phyloP scores from a whole-genome alignment of 768 basidiomycete species.

The Tulasnella sp. region DNA sequence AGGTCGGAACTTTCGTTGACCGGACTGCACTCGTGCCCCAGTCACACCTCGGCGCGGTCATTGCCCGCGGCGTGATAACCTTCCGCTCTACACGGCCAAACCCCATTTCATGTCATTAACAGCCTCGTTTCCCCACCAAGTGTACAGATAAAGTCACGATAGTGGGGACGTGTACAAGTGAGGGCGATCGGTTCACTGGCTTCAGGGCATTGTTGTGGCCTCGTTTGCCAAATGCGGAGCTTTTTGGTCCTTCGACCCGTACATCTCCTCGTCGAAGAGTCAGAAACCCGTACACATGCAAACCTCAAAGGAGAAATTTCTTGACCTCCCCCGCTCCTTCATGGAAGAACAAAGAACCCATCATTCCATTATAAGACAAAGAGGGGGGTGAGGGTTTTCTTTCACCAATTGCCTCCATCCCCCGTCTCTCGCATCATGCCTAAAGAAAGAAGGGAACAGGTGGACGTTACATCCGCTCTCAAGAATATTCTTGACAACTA shows the following conservation, averaged over 20 bases:
- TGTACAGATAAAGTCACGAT: neutral
- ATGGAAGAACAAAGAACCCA: neutral
- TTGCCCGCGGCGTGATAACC: too few species aligned
- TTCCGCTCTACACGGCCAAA: too few species aligned
- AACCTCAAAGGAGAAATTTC: too few species aligned
- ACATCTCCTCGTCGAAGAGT: too few species aligned
- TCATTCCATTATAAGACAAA: neutral
- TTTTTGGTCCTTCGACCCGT: too few species aligned
- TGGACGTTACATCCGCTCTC: slow-evolving; percentile 2
- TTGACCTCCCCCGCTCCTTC: too few species aligned
- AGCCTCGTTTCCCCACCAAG: neutral
- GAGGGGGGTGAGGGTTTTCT: too few species aligned
- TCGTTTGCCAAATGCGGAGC: too few species aligned
- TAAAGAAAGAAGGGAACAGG: neutral
- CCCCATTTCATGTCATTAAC: neutral
- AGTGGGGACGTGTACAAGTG: neutral
- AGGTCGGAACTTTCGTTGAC: too few species aligned
- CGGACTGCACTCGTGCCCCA: too few species aligned
- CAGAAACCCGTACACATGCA: too few species aligned
- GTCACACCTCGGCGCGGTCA: too few species aligned
- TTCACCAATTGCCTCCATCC: neutral
- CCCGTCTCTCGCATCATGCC: neutral
- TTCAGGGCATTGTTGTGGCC: neutral
- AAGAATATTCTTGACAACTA: slow-evolving; percentile 15
- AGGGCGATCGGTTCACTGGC: neutral